phyloP scores from a whole-genome alignment of 2,329 filamentous ascomycete species.

The Paecilomyces sp. region DNA sequence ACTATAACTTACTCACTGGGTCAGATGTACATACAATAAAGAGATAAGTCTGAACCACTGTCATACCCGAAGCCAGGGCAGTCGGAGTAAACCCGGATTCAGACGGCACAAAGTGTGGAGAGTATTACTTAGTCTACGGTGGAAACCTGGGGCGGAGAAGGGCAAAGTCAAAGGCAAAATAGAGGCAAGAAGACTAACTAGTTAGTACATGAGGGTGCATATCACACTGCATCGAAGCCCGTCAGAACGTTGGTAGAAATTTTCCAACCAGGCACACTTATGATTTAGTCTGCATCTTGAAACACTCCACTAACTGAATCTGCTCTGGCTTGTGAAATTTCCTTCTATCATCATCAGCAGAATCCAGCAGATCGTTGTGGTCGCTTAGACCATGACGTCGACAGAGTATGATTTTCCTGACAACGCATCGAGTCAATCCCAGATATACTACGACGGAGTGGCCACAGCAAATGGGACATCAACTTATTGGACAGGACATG shows the following conservation, averaged over 20 bases:
- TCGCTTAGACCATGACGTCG: no score
- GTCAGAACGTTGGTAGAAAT: constrained; percentile 2
- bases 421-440: neutral
- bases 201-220: neutral
- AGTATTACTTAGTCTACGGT: neutral
- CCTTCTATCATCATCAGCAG: no score
- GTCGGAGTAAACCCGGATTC: neutral
- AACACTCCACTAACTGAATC: neutral
- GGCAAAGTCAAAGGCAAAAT: neutral
- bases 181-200: neutral
- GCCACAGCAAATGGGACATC: neutral
- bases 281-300: neutral
- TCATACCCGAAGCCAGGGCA: no score
- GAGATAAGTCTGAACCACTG: neutral
- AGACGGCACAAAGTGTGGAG: neutral
- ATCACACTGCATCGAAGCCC: constrained; percentile 1
- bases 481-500: neutral
- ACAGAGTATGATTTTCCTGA: neutral
- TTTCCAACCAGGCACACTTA: neutral
- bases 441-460: neutral
- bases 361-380: no score
- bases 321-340: neutral
- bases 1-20: neutral
- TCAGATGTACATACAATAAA: neutral
- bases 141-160: neutral